phyloP scores from a whole-genome alignment of 2,329 filamentous ascomycete species.

The Aspergillus tamarii region DNA sequence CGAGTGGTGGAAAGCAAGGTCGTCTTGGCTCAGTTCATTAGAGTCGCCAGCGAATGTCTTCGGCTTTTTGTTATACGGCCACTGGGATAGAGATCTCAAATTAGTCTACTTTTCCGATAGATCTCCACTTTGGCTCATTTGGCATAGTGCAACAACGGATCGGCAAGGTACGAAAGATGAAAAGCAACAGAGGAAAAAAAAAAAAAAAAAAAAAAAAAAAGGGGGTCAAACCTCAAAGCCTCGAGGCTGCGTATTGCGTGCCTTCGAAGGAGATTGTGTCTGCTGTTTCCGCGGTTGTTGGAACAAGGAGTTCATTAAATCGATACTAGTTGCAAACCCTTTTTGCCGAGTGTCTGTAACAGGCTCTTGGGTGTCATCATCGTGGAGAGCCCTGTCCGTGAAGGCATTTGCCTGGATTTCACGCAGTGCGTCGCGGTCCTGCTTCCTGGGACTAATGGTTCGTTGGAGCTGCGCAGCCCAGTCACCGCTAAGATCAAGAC shows the following conservation, averaged over 20 bases:
- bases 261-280: conserved; percentile 52
- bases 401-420: conserved; percentile 66
- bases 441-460: conserved; percentile 91
- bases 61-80: conserved; percentile 79
- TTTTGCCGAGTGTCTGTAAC: conserved; percentile 46
- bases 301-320: conserved; percentile 94
- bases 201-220: conserved; percentile 43
- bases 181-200: conserved; percentile 49
- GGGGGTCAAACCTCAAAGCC: conserved; percentile 87
- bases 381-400: conserved; percentile 48
- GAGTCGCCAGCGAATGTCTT: conserved; percentile 68
- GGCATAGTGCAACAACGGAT: neutral
- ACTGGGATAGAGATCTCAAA: conserved; percentile 58
- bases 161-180: neutral
- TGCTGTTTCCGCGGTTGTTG: conserved; percentile 62
- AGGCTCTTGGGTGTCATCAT: conserved; percentile 35
- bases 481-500: conserved; percentile 69
- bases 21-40: conserved; percentile 62
- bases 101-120: neutral
- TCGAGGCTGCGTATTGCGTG: conserved; percentile 59
- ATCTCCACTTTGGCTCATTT: neutral
- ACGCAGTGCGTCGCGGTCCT: conserved; percentile 74
- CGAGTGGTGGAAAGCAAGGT: conserved; percentile 71
- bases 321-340: conserved; percentile 85
- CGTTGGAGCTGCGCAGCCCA: conserved; percentile 94